phyloP scores from a whole-genome alignment of 495 filamentous ascomycete species.

The Trichocladium antarcticum region DNA sequence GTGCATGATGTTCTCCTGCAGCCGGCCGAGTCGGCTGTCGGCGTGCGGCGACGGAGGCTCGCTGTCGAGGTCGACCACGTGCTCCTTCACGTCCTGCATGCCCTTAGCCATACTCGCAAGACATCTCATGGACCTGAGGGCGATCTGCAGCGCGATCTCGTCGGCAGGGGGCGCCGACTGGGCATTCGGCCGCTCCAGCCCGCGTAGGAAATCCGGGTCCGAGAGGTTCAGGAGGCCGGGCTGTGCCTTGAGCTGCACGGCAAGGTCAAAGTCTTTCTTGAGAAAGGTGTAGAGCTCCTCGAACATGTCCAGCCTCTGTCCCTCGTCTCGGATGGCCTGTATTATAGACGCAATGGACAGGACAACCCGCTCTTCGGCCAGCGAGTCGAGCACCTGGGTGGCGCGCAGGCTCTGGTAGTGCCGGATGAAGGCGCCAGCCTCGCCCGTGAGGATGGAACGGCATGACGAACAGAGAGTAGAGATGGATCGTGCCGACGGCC shows the following conservation, averaged over 20 bases:
- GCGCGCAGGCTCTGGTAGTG: constrained; percentile 59
- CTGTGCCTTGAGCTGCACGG: constrained; percentile 27
- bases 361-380: constrained; percentile 69
- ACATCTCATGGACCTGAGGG: constrained; percentile 57
- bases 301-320: constrained; percentile 49
- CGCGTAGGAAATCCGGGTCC: constrained; percentile 25
- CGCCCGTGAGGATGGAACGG: constrained; percentile 53
- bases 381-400: constrained; percentile 48
- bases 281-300: constrained; percentile 56
- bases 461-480: constrained; percentile 70
- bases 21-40: constrained; percentile 5
- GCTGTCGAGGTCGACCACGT: constrained; percentile 53
- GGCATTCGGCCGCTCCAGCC: constrained; percentile 18
- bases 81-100: constrained; percentile 61
- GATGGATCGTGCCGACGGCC: constrained; percentile 71
- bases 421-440: constrained; percentile 65
- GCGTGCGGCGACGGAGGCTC: constrained; percentile 11
- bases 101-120: constrained; percentile 68
- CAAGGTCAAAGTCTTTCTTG: constrained; percentile 45
- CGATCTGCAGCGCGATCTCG: constrained; percentile 43
- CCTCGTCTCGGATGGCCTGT: constrained; percentile 59
- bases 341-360: constrained; percentile 77
- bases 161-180: constrained; percentile 15
- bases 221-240: constrained; percentile 25
- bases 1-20: constrained; percentile 43